Conservation (phyloP, 1,284 basidiomycete species). For the Sanghuangporus baumii region DNA sequence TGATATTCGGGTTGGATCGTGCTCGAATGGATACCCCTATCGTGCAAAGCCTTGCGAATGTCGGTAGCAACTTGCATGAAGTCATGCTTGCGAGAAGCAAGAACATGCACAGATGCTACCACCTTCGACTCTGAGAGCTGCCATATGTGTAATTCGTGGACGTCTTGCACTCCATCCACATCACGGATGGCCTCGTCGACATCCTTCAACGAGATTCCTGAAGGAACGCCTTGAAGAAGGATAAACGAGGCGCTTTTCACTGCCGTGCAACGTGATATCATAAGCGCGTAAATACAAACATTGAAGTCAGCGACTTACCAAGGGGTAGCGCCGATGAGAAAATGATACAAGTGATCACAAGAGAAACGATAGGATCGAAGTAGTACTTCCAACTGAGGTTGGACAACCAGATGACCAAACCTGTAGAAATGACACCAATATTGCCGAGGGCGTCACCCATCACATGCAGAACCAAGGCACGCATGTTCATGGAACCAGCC, state of each 20-base stretch:
- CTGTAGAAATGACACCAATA: slow-evolving; percentile 94
- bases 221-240: slow-evolving; percentile 93
- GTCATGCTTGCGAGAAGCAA: slow-evolving; percentile 73
- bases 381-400: slow-evolving; percentile 80
- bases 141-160: slow-evolving; percentile 98
- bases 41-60: slow-evolving; percentile 81
- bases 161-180: slow-evolving; percentile 84
- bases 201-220: slow-evolving; percentile 82
- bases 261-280: slow-evolving; percentile 16
- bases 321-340: slow-evolving; percentile 94
- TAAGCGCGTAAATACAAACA: slow-evolving; percentile 12
- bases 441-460: slow-evolving; percentile 97
- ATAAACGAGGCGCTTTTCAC: slow-evolving; percentile 95
- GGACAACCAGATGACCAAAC: slow-evolving; percentile 87
- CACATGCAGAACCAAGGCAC: slow-evolving; percentile 89
- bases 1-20: slow-evolving; percentile 86
- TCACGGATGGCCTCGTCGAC: slow-evolving; percentile 76
- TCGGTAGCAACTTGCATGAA: slow-evolving; percentile 89
- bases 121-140: slow-evolving; percentile 86
- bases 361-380: slow-evolving; percentile 90
- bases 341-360: slow-evolving; percentile 95
- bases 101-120: slow-evolving; percentile 94
- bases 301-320: slow-evolving; percentile 43
- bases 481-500: slow-evolving; percentile 94
- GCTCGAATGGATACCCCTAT: slow-evolving; percentile 90